These are phyloP conservation scores for Hansfordia pulvinata DNA, from an alignment of 2,329 filamentous ascomycete species.

Conservation along the genomic window DNA sequence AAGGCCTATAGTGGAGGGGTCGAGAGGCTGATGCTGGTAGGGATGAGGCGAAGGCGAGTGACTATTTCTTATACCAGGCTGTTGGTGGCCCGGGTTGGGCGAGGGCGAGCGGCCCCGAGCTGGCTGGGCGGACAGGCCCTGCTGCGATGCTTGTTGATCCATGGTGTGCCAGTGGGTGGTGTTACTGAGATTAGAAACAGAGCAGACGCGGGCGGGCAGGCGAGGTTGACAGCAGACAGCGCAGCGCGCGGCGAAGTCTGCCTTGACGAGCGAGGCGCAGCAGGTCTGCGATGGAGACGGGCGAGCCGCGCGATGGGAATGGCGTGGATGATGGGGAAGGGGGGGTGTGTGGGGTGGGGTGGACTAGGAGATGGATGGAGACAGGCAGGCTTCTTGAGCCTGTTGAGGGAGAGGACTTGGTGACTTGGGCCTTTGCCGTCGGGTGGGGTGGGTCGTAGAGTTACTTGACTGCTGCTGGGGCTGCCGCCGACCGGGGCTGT, in stretches of 20 bases:
- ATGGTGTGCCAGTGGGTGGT: slow-evolving; percentile 24
- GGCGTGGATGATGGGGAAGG: too few species aligned
- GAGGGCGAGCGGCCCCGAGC: slow-evolving; percentile 38
- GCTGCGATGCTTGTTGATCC: slow-evolving; percentile 30
- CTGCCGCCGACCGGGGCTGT: too few species aligned
- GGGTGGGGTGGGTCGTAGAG: too few species aligned
- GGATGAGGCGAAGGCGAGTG: slow-evolving; percentile 50
- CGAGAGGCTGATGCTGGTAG: slow-evolving; percentile 37
- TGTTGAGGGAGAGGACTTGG: too few species aligned
- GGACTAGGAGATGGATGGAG: too few species aligned
- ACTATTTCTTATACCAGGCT: slow-evolving; percentile 54
- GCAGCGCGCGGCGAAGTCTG: slow-evolving; percentile 15
- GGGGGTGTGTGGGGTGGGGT: too few species aligned
- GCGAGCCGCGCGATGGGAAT: too few species aligned
- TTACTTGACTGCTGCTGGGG: too few species aligned
- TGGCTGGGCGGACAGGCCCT: slow-evolving; percentile 13
- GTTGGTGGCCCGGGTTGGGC: slow-evolving; percentile 43
- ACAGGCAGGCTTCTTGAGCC: too few species aligned
- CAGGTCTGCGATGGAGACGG: slow-evolving; percentile 9
- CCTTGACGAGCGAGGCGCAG: slow-evolving; percentile 18
- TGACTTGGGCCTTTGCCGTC: too few species aligned
- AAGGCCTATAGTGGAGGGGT: slow-evolving; percentile 35
- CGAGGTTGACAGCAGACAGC: too few species aligned
- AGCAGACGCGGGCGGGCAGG: slow-evolving; percentile 5
- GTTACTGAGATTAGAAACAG: slow-evolving; percentile 21